A percentile compares a stretch with the other conserved stretches of the same genome.
These are phyloP conservation scores for Monsonia emarginata DNA, from an alignment of 441 rosid genomes.

Conservation along the genomic window DNA sequence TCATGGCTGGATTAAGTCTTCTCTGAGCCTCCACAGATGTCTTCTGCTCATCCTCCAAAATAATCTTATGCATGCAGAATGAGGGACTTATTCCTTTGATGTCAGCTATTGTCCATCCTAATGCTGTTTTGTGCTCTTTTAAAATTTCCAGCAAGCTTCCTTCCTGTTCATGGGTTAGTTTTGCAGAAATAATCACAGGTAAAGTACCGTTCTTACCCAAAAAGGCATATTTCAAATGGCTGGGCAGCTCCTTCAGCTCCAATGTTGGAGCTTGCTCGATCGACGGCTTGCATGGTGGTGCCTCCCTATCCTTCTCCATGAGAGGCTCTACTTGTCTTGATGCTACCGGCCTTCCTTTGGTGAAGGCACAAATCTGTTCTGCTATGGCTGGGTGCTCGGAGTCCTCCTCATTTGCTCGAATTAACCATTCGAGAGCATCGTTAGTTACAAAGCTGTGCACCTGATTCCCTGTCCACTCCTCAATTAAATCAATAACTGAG, in stretches of 20 bases:
- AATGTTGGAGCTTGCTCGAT: not conserved
- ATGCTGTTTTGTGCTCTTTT: not conserved
- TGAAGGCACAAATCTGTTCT: too few relatives aligned
- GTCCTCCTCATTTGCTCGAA: too few relatives aligned
- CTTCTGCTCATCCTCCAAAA: not conserved
- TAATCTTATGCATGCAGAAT: not conserved
- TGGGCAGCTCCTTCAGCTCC: not conserved
- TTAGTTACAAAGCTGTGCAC: too few relatives aligned
- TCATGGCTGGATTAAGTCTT: not conserved
- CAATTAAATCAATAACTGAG: too few relatives aligned
- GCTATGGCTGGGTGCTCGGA: too few relatives aligned
- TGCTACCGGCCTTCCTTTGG: too few relatives aligned
- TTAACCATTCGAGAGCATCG: too few relatives aligned
- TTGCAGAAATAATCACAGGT: not conserved
- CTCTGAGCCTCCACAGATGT: not conserved
- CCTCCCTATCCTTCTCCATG: not conserved
- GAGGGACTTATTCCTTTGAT: not conserved
- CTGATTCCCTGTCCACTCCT: too few relatives aligned
- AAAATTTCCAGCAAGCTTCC: not conserved
- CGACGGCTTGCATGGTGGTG: too few relatives aligned
- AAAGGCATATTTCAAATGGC: constrained; percentile 2
- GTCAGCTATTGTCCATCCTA: not conserved
- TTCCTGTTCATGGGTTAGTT: not conserved
- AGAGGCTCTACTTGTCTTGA: not conserved
- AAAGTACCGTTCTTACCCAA: not conserved